Evolutionary conservation across 306 rosid species (phyloP).

Genomic region (Mimosa bimucronata): DNA sequence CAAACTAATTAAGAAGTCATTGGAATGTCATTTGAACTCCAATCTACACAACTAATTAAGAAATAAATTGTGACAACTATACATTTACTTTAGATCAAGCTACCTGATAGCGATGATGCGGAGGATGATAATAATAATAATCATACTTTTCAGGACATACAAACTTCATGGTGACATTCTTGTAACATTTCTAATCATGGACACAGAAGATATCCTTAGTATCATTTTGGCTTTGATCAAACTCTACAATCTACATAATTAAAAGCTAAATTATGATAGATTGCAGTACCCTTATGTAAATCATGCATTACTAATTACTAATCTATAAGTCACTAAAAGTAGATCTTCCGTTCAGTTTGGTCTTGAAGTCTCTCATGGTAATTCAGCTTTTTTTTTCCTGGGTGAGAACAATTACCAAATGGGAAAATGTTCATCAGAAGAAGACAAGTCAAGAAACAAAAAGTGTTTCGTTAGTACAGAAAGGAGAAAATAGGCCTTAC

Average conservation of each 20-base stretch:
- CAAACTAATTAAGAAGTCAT: no score
- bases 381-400: background rate
- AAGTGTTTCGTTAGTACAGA: slow-evolving; percentile 16
- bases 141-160: background rate
- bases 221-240: background rate
- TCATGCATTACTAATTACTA: slow-evolving; percentile 8
- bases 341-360: no score
- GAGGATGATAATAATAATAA: no score
- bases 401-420: background rate
- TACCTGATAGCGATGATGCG: no score
- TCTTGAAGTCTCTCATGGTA: no score
- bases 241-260: background rate
- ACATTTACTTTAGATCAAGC: no score
- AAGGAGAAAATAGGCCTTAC: slow-evolving; percentile 56
- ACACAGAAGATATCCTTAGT: background rate
- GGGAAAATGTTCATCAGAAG: slow-evolving; percentile 8
- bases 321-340: background rate
- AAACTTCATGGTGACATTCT: background rate
- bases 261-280: background rate
- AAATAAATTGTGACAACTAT: no score
- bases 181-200: background rate
- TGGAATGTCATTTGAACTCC: no score
- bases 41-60: no score
- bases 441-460: background rate
- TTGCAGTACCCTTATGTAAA: background rate